Evolutionary conservation across 2,329 filamentous ascomycete genomes (phyloP).

Genomic region (Beauveria bassiana): DNA sequence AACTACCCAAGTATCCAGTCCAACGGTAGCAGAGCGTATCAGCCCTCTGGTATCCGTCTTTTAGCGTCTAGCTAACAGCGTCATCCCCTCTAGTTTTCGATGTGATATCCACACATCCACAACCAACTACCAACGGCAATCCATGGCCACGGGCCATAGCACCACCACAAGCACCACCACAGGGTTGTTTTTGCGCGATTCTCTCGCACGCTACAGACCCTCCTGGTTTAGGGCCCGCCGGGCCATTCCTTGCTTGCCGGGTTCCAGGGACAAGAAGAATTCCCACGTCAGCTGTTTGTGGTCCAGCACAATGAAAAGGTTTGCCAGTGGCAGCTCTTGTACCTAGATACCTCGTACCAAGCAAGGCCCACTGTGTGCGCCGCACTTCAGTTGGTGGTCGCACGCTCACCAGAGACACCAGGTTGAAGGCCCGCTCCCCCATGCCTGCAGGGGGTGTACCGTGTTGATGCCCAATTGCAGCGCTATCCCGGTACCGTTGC

Average conservation of each 20-base stretch:
- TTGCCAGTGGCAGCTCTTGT: not conserved
- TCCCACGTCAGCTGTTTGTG: too few species aligned
- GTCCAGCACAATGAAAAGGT: not conserved
- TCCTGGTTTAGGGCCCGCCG: constrained; percentile 5
- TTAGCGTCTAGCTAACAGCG: constrained; percentile 4
- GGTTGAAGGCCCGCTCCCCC: constrained; percentile 3
- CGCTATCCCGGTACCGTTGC: constrained; percentile 1
- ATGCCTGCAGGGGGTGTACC: constrained; percentile 16
- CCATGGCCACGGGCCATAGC: not conserved
- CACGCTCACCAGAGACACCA: not conserved
- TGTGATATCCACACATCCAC: constrained; percentile 1
- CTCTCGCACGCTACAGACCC: not conserved
- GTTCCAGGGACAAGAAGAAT: constrained; percentile 11
- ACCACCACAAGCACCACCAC: not conserved
- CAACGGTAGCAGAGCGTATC: not conserved
- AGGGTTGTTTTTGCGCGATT: not conserved
- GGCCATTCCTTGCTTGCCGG: constrained; percentile 12
- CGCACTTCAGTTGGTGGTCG: not conserved
- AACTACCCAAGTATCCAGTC: not conserved
- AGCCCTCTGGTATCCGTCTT: not conserved
- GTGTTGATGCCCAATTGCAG: constrained; percentile 28
- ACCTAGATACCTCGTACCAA: not conserved
- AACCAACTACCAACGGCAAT: not conserved
- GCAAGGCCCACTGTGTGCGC: not conserved
- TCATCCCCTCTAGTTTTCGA: not conserved